These are phyloP conservation scores for Aspergillus alliaceus DNA, from an alignment of 2,329 filamentous ascomycete species.

Conservation along the genomic window DNA sequence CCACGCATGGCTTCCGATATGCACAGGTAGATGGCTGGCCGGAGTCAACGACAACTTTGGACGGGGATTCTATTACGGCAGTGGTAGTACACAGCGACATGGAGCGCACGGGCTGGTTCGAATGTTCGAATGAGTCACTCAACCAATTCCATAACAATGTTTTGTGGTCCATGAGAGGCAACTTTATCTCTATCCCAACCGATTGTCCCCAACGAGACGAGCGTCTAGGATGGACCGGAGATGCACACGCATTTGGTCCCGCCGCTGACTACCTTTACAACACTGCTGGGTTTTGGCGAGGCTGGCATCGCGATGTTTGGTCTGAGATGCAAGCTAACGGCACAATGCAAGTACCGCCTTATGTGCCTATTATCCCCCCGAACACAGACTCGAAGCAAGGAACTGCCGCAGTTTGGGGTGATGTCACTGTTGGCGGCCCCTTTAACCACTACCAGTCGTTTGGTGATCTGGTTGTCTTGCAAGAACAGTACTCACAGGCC, in stretches of 20 bases:
- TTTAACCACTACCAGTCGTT: slow-evolving; percentile 31
- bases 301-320: slow-evolving; percentile 52
- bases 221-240: slow-evolving; percentile 55
- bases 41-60: slow-evolving; percentile 14
- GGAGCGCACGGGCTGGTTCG: slow-evolving; percentile 48
- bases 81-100: slow-evolving; percentile 54
- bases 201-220: slow-evolving; percentile 60
- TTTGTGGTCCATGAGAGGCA: slow-evolving; percentile 58
- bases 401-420: slow-evolving; percentile 36
- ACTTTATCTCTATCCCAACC: slow-evolving; percentile 58
- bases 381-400: slow-evolving; percentile 3
- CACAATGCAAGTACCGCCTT: slow-evolving; percentile 11
- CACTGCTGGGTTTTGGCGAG: slow-evolving; percentile 50
- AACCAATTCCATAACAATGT: slow-evolving; percentile 57
- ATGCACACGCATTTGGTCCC: slow-evolving; percentile 49
- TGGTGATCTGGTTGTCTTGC: slow-evolving; percentile 32
- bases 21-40: slow-evolving; percentile 50
- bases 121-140: slow-evolving; percentile 50
- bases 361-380: slow-evolving; percentile 30
- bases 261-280: slow-evolving; percentile 51
- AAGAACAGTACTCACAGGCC: slow-evolving; percentile 11
- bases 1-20: slow-evolving; percentile 55
- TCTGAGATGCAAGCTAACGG: slow-evolving; percentile 28
- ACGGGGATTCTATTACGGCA: slow-evolving; percentile 27
- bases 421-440: slow-evolving; percentile 35